Conservation (phyloP, 2,329 filamentous ascomycete species). For the Botryotinia globosa region DNA sequence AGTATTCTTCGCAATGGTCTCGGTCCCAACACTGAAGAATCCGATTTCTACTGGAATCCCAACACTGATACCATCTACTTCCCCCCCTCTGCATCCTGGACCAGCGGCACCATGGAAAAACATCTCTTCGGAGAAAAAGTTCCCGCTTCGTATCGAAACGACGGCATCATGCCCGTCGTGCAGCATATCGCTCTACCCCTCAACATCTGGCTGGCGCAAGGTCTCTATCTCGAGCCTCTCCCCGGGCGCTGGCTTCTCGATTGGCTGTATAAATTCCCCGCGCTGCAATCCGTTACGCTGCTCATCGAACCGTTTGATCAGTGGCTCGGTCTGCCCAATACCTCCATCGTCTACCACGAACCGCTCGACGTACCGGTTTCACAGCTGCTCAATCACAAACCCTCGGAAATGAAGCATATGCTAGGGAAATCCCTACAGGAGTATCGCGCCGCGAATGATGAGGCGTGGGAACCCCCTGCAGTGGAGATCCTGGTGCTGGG, state of each 20-base stretch:
- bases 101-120: neutral
- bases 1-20: neutral
- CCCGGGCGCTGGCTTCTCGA: neutral
- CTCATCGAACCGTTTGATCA: conserved; percentile 11
- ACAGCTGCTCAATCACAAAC: neutral
- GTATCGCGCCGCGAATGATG: neutral
- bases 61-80: conserved; percentile 4
- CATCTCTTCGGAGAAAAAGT: neutral
- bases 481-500: neutral
- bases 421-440: neutral
- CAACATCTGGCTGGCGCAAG: neutral
- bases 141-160: neutral
- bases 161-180: neutral
- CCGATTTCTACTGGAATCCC: conserved; percentile 15
- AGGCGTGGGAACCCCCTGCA: neutral
- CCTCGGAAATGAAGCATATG: neutral
- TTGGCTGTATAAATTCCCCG: neutral
- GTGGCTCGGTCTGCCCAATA: neutral
- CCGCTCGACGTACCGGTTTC: neutral
- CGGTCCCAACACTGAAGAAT: neutral
- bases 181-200: neutral
- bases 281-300: neutral
- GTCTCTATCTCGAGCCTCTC: neutral
- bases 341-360: neutral
- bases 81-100: conserved; percentile 8